Percentiles rank a stretch among this genome's conserved stretches.
Evolutionary conservation across 805 yeast species (phyloP).

Genomic region (Wickerhamiella domercqiae): DNA sequence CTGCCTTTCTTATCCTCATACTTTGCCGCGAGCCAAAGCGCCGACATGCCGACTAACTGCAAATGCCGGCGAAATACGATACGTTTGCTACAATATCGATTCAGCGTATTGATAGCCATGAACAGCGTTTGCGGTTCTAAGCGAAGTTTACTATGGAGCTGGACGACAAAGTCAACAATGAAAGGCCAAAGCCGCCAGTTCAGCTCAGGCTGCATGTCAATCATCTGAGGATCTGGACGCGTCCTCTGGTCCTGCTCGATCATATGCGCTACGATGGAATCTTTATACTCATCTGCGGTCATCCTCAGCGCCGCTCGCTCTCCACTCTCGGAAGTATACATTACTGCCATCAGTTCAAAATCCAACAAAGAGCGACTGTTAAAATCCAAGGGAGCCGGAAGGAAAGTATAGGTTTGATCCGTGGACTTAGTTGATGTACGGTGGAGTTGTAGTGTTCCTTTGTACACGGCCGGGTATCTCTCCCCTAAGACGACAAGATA

Average conservation of each 20-base stretch:
- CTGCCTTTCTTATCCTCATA: conserved; percentile 58
- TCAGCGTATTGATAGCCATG: conserved; percentile 59
- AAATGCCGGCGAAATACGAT: conserved; percentile 72
- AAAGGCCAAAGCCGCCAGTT: conserved; percentile 54
- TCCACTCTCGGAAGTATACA: conserved; percentile 4
- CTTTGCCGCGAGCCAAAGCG: conserved; percentile 80
- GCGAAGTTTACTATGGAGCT: conserved; percentile 40
- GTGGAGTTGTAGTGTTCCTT: too few species aligned
- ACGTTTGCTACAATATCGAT: conserved; percentile 77
- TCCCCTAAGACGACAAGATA: too few species aligned
- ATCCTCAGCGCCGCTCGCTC: conserved; percentile 15
- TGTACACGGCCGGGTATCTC: too few species aligned
- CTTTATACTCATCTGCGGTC: conserved; percentile 24
- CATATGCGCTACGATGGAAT: conserved; percentile 25
- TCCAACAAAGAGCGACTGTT: too few species aligned
- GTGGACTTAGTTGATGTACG: too few species aligned
- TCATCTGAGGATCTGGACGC: conserved; percentile 44
- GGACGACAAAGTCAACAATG: conserved; percentile 61
- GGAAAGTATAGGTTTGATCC: too few species aligned
- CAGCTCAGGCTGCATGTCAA: conserved; percentile 75
- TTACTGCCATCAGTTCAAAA: neutral
- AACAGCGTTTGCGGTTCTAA: conserved; percentile 55
- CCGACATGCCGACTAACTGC: conserved; percentile 79
- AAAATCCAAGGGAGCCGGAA: too few species aligned
- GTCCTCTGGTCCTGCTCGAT: conserved; percentile 21